These are phyloP conservation scores for Mycena rosella DNA, from an alignment of 768 basidiomycete species.

Conservation along the genomic window DNA sequence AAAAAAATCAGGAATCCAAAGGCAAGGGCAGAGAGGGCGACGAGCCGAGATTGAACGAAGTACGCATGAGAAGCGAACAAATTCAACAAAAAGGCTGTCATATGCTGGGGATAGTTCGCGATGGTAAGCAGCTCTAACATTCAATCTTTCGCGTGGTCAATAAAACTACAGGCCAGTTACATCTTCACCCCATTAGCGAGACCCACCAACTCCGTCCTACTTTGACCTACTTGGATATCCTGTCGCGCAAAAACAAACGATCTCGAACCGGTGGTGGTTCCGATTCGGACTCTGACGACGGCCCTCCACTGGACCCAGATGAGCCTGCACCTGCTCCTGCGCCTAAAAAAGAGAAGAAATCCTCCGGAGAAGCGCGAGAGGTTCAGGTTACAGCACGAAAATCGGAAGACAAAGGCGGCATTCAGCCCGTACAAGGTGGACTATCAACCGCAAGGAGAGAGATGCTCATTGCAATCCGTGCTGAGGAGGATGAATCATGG, in stretches of 20 bases:
- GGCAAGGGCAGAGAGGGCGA: constrained; percentile 59
- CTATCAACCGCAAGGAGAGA: constrained; percentile 80
- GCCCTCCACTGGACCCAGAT: constrained; percentile 85
- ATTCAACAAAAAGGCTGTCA: constrained; percentile 74
- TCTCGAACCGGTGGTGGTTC: constrained; percentile 62
- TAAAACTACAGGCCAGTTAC: constrained; percentile 66
- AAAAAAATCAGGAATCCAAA: constrained; percentile 75
- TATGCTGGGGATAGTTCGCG: constrained; percentile 82
- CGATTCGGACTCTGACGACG: constrained; percentile 84
- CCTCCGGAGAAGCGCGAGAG: constrained; percentile 73
- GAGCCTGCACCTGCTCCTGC: constrained; percentile 64
- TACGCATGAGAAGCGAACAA: constrained; percentile 80
- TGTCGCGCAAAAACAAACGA: constrained; percentile 73
- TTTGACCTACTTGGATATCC: constrained; percentile 81
- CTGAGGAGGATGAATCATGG: constrained; percentile 87
- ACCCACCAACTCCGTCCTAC: constrained; percentile 88
- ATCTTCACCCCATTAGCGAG: constrained; percentile 83
- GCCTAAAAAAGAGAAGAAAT: constrained; percentile 72
- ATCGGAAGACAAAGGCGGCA: constrained; percentile 70
- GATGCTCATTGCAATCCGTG: constrained; percentile 78
- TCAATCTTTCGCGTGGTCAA: constrained; percentile 8
- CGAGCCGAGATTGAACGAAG: constrained; percentile 75
- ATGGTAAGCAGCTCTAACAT: constrained; percentile 60
- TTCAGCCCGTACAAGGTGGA: constrained; percentile 65
- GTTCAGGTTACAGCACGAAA: constrained; percentile 83